Evolutionary conservation across 352 stramenopile genomes (phyloP), one percentile per base, ranked within the genome.

Genomic region (Phytopythium aichiense): DNA sequence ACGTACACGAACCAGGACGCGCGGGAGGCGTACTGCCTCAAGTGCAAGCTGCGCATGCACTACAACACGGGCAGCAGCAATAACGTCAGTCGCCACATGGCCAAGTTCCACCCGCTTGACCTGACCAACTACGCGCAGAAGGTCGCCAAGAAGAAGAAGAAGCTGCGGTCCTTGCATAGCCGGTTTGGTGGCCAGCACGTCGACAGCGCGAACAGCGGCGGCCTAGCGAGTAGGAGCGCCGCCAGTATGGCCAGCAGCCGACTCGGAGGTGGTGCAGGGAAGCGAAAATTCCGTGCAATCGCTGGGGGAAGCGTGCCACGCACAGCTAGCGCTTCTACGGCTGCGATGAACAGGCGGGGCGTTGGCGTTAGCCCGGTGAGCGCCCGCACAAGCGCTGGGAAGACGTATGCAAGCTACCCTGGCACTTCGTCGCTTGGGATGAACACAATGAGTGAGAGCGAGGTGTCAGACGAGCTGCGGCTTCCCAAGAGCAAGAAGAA

Each of bases 11-110:
- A 83, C 61, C 74, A 78, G 58, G 74, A 83, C 65, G 74, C 74
- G 22, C 74, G 79, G 54, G 72, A 83, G 58, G 74, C 74, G 42
- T 83, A 79, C 49, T 83, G 74, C 45, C 68, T 83, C 30, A 83
- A 83, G 54, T 83, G 74, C 67, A 80, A 83, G 61, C 74, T 71
- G 20, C 69, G 76, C 40, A 83, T 83, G 74, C 74, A 80, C 58
- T 83, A 83, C 57, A 80, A 83, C 51, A 83, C 74, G 5, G 71
- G 72, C 45, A 83, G 72, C 56, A 80, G 72, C 72, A 83, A 83
- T 50, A 83, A 83, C 57, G 74, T 83, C 23, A 83, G 74, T 53
- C 71, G 74, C 4, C 74, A 83, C 61, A 83, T 83, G 74, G 67
- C 72, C 60, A 83, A 83, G 63, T 83, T 79, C 51, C 74, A 83